Percentiles rank a stretch among this genome's conserved stretches.
Conservation (phyloP, 306 rosid genomes). For the Quercus suber region DNA sequence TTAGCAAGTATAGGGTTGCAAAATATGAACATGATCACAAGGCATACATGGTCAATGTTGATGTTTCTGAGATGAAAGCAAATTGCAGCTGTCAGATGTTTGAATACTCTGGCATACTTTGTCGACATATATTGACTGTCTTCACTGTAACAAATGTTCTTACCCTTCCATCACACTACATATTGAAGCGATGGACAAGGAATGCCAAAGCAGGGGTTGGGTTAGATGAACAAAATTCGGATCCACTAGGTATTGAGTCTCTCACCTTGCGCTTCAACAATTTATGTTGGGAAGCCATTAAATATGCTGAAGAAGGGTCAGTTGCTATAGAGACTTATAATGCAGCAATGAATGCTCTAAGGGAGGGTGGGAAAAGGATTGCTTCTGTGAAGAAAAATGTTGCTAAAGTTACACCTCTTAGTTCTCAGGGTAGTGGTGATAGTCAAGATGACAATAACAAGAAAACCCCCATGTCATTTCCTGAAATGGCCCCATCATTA, state of each 20-base stretch:
- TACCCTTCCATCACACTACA: conserved; percentile 65
- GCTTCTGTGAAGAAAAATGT: conserved; percentile 49
- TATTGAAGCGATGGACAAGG: conserved; percentile 77
- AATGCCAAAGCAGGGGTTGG: conserved; percentile 45
- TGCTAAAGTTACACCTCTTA: conserved; percentile 46
- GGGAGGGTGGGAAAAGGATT: conserved; percentile 53
- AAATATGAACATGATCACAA: conserved; percentile 70
- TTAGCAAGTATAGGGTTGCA: conserved; percentile 67
- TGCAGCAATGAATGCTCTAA: conserved; percentile 50
- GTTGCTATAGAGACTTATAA: conserved; percentile 61
- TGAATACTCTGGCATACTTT: conserved; percentile 70
- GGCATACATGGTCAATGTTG: conserved; percentile 53
- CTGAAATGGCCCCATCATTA: conserved; percentile 37
- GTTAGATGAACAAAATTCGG: conserved; percentile 44
- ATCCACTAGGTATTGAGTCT: conserved; percentile 45
- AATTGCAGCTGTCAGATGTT: conserved; percentile 86
- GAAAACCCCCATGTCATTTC: conserved; percentile 36
- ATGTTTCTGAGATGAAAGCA: conserved; percentile 52
- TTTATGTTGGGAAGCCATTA: conserved; percentile 68
- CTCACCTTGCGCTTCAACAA: conserved; percentile 62
- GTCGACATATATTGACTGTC: conserved; percentile 80
- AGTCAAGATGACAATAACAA: conserved; percentile 52
- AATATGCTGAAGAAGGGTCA: conserved; percentile 77
- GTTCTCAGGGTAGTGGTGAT: conserved; percentile 46
- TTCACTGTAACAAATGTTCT: conserved; percentile 82